Evolutionary conservation across 139 green algal species (phyloP), one percentile per base, ranked within the genome.

Genomic region (Spirogloea muscicola): DNA sequence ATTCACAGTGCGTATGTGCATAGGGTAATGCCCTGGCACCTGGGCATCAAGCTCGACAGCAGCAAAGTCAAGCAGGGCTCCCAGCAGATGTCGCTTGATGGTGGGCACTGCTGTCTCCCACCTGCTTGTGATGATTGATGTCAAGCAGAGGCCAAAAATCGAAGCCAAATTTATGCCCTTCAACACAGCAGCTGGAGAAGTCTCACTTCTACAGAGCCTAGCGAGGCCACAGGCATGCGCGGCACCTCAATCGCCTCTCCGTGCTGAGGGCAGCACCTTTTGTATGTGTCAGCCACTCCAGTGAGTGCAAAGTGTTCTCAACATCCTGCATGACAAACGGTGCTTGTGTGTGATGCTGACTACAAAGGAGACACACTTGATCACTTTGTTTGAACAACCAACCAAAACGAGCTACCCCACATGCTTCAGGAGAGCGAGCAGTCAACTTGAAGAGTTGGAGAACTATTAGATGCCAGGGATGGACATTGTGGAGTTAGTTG

Each of bases 251-350:
- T 44, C 69, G 58, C 27, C 37, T 31, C 1, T 62, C 21, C n/a
- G n/a, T n/a, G 37, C 59, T 39, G 21, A 70, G 38, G 36, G 39
- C 76, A n/a, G 58, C n/a, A 21, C 69, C 69, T n/a, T 59, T 59
- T n/a, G 76, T 58, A 10, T 63, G 31, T 21, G 71, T 63, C 10
- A 79, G 33, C 71, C 71, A 79, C 41, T 71, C 71, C 41, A 79
- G 31, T 21, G 41, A 79, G 42, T 79, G 71, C 43, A 79, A 36
- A 7, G 41, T 27, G 18, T 43, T 48, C 46, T 79, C 71, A 6
- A 79, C 36, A 10, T 80, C 72, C 72, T 77, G 72, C 43, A 29
- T 21, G 43, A 13, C 10, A 51, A 13, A 13, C 43, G 43, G 43
- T 13, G 43, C 55, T 16, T 16, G 10, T 9, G 31, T 42, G 57